Evolutionary conservation across 2,329 filamentous ascomycete species (phyloP), one percentile per base, ranked within the genome.

Genomic region (Calonectria crousiana): DNA sequence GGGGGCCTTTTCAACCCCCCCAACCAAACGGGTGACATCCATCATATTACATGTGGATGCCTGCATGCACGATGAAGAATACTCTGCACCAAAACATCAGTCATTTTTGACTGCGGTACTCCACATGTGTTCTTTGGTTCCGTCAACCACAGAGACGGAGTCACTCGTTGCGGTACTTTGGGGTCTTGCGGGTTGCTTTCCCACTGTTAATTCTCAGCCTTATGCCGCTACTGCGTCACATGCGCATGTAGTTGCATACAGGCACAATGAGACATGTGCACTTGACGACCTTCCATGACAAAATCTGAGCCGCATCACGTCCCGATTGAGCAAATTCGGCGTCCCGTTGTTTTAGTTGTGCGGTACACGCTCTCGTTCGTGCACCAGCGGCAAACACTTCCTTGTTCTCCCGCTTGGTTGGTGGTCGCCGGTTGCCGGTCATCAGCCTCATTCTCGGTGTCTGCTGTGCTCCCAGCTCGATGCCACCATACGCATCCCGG

Each of bases 211-310:
- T 32, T 49, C 14, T 67, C 71, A 70, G 60, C 51, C 41, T 32
- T 51, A 20, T 36, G 51, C 69, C 51, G 65, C 58, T 51, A 67
- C 51, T 26, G 28, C 51, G 60, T 73, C 71, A 73, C 71, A 73
- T 73, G 69, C n/a, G 28, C 51, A 44, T 28, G n/a, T 26, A 30
- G 51, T 58, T 52, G 36, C 23, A 16, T 53, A 34, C 30, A 51
- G 67, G 32, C 51, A 20, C 65, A 41, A 66, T 69, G 56, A 62
- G 34, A 49, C 52, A 34, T 36, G 58, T 11, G 23, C 38, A 56
- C 32, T 38, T 44, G 66, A 69, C 47, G 14, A 26, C 32, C 18
- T 34, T 44, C 20, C 32, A 69, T 69, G 64, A 67, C 38, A 58
- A 66, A 69, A 56, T 69, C 20, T 28, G 56, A 62, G 56, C 56